These are phyloP conservation scores for Ampelocalamus luodianensis DNA, from an alignment of 176 grass and related monocot species.

Conservation along the genomic window DNA sequence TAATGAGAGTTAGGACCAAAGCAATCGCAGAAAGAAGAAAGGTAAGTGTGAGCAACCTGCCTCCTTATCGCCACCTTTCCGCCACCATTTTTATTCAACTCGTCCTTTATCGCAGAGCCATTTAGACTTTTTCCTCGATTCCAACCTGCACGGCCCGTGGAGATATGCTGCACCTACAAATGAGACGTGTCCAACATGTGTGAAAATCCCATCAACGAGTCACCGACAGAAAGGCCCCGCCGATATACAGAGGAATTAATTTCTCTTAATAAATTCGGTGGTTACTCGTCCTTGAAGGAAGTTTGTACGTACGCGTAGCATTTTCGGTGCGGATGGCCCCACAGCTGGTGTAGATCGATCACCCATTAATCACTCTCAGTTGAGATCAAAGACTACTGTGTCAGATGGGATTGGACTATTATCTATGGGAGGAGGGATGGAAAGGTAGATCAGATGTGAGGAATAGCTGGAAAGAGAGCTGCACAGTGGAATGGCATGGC, in stretches of 20 bases:
- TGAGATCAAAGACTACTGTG: slow-evolving; percentile 35
- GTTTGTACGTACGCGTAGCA: background rate
- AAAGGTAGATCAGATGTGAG: slow-evolving; percentile 23
- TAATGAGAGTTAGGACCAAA: slow-evolving; percentile 61
- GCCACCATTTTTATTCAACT: slow-evolving; percentile 33
- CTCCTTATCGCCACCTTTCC: slow-evolving; percentile 40
- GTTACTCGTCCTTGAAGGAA: background rate
- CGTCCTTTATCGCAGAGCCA: slow-evolving; percentile 34
- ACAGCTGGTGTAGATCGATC: slow-evolving; percentile 34
- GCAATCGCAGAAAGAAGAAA: slow-evolving; percentile 18
- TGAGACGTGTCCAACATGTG: background rate
- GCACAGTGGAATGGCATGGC: background rate
- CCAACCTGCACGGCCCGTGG: slow-evolving; percentile 27
- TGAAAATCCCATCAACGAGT: background rate
- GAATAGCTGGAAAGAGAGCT: slow-evolving; percentile 42
- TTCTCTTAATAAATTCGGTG: background rate
- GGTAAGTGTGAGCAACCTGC: background rate
- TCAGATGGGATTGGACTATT: no score
- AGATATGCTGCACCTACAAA: background rate
- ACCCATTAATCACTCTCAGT: slow-evolving; percentile 26
- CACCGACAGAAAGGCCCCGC: no score
- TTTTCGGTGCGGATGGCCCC: slow-evolving; percentile 5
- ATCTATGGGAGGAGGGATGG: slow-evolving; percentile 10
- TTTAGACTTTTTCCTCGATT: no score
- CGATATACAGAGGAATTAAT: background rate